Evolutionary conservation across 768 basidiomycete genomes (phyloP).

Genomic region (Pleurotus platypus): DNA sequence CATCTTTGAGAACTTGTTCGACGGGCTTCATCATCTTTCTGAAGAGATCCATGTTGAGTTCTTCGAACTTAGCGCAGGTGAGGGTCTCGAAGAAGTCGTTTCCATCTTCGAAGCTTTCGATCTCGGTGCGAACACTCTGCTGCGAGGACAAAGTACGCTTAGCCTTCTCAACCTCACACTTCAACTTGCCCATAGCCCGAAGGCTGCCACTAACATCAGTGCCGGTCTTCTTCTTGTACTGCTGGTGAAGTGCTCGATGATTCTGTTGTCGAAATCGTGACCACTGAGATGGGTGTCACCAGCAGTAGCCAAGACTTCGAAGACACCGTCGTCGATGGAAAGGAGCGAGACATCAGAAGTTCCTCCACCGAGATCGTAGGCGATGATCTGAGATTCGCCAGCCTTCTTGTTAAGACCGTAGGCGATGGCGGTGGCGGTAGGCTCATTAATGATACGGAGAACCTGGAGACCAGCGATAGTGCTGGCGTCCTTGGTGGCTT

Average conservation of each 20-base stretch:
- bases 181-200: constrained; percentile 85
- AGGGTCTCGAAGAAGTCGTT: constrained; percentile 97
- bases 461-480: constrained; percentile 92
- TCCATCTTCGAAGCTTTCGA: constrained; percentile 93
- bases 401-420: constrained; percentile 97
- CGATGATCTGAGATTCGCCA: constrained; percentile 92
- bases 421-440: constrained; percentile 95
- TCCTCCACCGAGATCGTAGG: constrained; percentile 98
- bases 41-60: constrained; percentile 98
- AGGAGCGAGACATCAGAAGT: constrained; percentile 98
- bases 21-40: constrained; percentile 99
- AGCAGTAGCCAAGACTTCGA: constrained; percentile 86
- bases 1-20: constrained; percentile 97
- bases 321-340: constrained; percentile 91
- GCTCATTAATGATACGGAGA: constrained; percentile 97
- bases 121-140: constrained; percentile 88
- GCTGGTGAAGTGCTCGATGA: constrained; percentile 85
- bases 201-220: constrained; percentile 78
- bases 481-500: constrained; percentile 98
- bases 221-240: constrained; percentile 90
- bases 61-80: constrained; percentile 98
- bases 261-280: constrained; percentile 93
- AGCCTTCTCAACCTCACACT: constrained; percentile 91
- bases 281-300: constrained; percentile 95
- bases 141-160: constrained; percentile 92